Conservation (phyloP, 192 early-diverging fungal genomes). For the Dissophora globulifera region DNA sequence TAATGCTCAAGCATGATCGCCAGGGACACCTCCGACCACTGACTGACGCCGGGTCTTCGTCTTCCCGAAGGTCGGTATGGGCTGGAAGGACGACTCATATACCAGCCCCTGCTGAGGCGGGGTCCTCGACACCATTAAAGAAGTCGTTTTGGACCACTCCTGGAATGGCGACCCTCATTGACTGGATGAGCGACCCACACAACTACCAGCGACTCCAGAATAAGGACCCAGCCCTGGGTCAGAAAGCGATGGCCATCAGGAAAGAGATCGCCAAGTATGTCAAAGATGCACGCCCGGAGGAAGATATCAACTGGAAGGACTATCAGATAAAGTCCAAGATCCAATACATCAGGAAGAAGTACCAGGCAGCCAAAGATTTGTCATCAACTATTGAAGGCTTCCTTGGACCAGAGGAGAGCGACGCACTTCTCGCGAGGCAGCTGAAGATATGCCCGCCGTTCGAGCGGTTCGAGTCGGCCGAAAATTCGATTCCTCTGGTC, state of each 20-base stretch:
- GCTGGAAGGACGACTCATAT: background rate
- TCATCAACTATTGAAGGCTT: background rate
- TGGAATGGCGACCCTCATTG: background rate
- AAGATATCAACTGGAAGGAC: background rate
- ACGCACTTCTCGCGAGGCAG: background rate
- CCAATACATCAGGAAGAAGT: background rate
- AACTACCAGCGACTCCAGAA: background rate
- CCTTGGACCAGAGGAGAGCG: background rate
- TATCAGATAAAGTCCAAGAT: slow-evolving; percentile 2
- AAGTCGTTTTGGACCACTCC: slow-evolving; percentile 5
- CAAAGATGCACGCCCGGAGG: background rate
- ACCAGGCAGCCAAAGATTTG: background rate
- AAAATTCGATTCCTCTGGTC: background rate
- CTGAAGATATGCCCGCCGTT: slow-evolving; percentile 5
- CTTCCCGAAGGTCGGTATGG: background rate
- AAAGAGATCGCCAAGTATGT: slow-evolving; percentile 3
- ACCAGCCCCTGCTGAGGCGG: background rate
- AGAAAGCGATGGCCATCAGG: background rate
- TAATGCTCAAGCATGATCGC: slow-evolving; percentile 1
- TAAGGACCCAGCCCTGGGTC: background rate
- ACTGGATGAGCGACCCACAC: background rate
- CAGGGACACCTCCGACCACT: background rate
- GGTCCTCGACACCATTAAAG: background rate
- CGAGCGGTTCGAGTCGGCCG: background rate
- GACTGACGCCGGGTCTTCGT: background rate